Evolutionary conservation across 2,329 filamentous ascomycete species (phyloP).

Genomic region (Aspergillus floridensis): DNA sequence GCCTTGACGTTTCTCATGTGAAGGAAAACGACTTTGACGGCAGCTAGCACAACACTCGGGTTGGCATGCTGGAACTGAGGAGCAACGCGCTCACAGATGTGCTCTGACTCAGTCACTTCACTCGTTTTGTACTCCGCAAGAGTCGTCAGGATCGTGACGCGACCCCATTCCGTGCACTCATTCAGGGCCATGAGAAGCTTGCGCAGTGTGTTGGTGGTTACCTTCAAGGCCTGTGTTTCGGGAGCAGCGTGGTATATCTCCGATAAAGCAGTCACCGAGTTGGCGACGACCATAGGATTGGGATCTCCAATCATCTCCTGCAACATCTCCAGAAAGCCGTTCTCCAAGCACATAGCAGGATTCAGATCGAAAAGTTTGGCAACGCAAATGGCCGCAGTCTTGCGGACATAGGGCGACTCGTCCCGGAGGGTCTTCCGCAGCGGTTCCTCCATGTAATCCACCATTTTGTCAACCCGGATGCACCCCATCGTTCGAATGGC

Average conservation of each 20-base stretch:
- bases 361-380: slow-evolving; percentile 97
- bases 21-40: slow-evolving; percentile 94
- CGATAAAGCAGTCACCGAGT: slow-evolving; percentile 87
- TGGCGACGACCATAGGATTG: slow-evolving; percentile 98
- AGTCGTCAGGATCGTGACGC: slow-evolving; percentile 88
- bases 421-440: slow-evolving; percentile 92
- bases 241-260: slow-evolving; percentile 90
- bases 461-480: slow-evolving; percentile 98
- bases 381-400: slow-evolving; percentile 96
- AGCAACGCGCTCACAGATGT: slow-evolving; percentile 93
- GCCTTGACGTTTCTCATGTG: slow-evolving; percentile 84
- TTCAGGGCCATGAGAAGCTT: slow-evolving; percentile 96
- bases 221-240: slow-evolving; percentile 80
- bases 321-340: slow-evolving; percentile 88
- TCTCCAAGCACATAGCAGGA: slow-evolving; percentile 87
- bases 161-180: slow-evolving; percentile 97
- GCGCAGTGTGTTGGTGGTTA: slow-evolving; percentile 80
- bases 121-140: slow-evolving; percentile 80
- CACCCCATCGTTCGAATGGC: slow-evolving; percentile 98
- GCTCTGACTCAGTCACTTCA: slow-evolving; percentile 95
- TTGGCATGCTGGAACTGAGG: slow-evolving; percentile 99
- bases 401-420: slow-evolving; percentile 96
- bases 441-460: slow-evolving; percentile 99
- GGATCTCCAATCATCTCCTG: slow-evolving; percentile 97
- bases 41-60: slow-evolving; percentile 92